Evolutionary conservation across 192 early-diverging fungal genomes (phyloP).

Genomic region (Backusella sp.): DNA sequence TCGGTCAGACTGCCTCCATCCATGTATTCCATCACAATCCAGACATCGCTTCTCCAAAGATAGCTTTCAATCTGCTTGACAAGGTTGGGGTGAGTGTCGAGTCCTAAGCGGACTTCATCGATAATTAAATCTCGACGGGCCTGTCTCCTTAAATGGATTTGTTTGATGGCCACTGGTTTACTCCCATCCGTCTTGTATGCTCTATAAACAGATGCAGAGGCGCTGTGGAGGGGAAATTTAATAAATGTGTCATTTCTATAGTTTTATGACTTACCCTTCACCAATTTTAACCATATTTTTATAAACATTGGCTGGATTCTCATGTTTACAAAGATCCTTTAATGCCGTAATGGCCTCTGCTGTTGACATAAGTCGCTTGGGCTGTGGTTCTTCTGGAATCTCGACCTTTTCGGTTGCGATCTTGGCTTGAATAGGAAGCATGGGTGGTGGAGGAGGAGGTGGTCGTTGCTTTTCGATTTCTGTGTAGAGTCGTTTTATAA

Average conservation of each 20-base stretch:
- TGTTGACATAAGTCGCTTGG: not conserved
- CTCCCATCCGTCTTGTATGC: constrained; percentile 67
- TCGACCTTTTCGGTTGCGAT: not conserved
- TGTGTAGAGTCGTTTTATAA: constrained; percentile 14
- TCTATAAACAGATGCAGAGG: constrained; percentile 87
- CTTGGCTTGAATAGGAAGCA: not conserved
- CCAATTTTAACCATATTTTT: constrained; percentile 88
- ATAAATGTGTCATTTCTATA: not conserved
- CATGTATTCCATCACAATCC: constrained; percentile 95
- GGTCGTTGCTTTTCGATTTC: constrained; percentile 1
- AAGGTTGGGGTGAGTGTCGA: constrained; percentile 69
- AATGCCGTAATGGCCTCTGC: not conserved
- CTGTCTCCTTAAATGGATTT: constrained; percentile 91
- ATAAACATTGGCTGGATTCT: constrained; percentile 40
- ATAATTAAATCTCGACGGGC: constrained; percentile 94
- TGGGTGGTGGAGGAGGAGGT: not conserved
- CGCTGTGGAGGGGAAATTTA: constrained; percentile 41
- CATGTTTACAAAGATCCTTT: not conserved
- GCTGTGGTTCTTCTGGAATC: not conserved
- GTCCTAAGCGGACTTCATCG: constrained; percentile 86
- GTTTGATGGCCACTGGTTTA: constrained; percentile 83
- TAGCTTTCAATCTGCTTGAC: constrained; percentile 84
- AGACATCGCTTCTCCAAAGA: constrained; percentile 74
- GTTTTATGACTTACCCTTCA: constrained; percentile 61
- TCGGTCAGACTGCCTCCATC: constrained; percentile 87